Conservation (phyloP, 129 eudicot genomes). For the Chrysanthemum makinoi region DNA sequence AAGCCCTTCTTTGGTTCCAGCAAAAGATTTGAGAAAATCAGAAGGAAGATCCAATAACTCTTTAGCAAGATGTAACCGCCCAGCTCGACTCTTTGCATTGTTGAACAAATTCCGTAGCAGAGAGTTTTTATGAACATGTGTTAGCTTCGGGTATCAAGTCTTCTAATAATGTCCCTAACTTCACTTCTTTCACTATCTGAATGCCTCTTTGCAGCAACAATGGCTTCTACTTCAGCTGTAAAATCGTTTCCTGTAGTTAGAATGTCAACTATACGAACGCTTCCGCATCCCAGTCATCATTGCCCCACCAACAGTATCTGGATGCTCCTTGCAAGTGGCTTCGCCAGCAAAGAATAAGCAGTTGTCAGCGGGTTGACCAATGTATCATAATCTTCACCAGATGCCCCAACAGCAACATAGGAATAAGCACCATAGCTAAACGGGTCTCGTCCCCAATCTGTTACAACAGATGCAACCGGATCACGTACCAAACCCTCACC, state of each 20-base stretch:
- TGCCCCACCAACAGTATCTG: constrained; percentile 99
- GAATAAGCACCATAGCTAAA: constrained; percentile 97
- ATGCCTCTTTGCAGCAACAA: constrained; percentile 85
- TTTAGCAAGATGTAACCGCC: constrained; percentile 80
- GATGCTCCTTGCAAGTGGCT: constrained; percentile 99
- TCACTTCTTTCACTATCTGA: constrained; percentile 70
- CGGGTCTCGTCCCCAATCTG: constrained; percentile 99
- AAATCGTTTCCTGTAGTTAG: constrained; percentile 74
- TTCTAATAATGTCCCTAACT: constrained; percentile 70
- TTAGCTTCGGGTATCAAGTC: constrained; percentile 67
- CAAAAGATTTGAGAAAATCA: constrained; percentile 70
- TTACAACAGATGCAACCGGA: constrained; percentile 92
- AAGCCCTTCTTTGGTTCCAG: constrained; percentile 91
- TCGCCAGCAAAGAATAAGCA: constrained; percentile 98
- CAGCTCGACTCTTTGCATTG: constrained; percentile 83
- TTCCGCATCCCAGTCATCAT: constrained; percentile 99
- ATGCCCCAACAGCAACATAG: constrained; percentile 92
- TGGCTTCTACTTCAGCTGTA: constrained; percentile 81
- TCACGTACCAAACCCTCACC: constrained; percentile 68
- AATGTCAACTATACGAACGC: constrained; percentile 86
- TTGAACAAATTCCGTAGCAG: constrained; percentile 72
- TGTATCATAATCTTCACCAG: constrained; percentile 95
- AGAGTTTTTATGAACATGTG: constrained; percentile 49
- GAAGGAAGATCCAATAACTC: constrained; percentile 81
- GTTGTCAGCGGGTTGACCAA: constrained; percentile 75